Evolutionary conservation across 73 alveolate genomes (phyloP), one percentile per base, ranked within the genome.

Genomic region (Tetrahymena elliotti): DNA sequence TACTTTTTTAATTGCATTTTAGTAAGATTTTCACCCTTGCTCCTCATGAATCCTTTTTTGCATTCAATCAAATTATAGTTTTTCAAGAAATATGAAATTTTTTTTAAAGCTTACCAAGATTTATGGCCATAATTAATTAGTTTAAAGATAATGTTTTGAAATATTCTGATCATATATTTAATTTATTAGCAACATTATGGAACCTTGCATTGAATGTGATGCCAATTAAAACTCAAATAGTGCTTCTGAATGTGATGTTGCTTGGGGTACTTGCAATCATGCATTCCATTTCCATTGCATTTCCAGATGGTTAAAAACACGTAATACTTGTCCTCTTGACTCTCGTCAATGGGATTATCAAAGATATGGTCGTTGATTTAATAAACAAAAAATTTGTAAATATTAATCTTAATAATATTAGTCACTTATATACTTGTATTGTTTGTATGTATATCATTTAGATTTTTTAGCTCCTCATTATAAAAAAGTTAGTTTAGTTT

Each of bases 211-310:
- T 36, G 99, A 99, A 95, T 98, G 99, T 93, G 99, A 99, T 95
- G 99, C 99, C 20, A 97, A 98, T 83, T 98, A 98, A 95, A 98
- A 97, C 83, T 97, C 98, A 38, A 68, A 24, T 16, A 96, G 97
- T 84, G 98, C 97, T 84, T 96, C 82, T 31, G 99, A 99, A 93
- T 99, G 99, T 93, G 97, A 98, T 33, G 99, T 99, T 24, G 99
- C 99, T 10, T 99, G 99, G 99, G 99, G 99, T 35, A 99, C 98
- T 41, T 99, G 99, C 96, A 99, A 99, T 97, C 99, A 99, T 95
- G 96, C 96, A 52, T 94, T 98, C 97, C 99, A 99, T 97, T 99
- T 98, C 98, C 99, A 99, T 96, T 99, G 99, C 94, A 98, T 99
- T 94, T 98, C 99, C 92, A 98, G 99, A 97, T 99, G 99, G 99